Percentiles rank a stretch among this genome's conserved stretches.
phyloP scores from a whole-genome alignment of 78 protist genomes.

The Andalucia godoyi region DNA sequence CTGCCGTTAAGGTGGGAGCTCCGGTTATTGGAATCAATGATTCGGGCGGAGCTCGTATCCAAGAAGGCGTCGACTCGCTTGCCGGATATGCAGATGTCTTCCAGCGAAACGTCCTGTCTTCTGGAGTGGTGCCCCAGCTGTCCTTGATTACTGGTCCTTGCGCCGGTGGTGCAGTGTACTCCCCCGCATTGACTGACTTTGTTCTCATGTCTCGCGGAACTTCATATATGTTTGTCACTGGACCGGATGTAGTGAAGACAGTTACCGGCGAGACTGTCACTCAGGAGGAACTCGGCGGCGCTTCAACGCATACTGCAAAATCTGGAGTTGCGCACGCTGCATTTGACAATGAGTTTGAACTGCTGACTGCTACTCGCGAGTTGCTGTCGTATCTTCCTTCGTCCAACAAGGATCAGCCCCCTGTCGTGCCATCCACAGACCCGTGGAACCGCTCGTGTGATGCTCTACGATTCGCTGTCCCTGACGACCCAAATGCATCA shows the following conservation, averaged over 20 bases:
- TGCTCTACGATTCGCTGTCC: conserved; percentile 35
- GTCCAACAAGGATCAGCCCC: conserved; percentile 51
- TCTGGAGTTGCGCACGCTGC: conserved; percentile 84
- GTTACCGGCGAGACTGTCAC: conserved; percentile 75
- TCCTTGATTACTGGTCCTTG: conserved; percentile 95
- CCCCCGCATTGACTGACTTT: conserved; percentile 94
- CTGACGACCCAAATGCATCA: conserved; percentile 71
- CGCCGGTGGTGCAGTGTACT: conserved; percentile 75
- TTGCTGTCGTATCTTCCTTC: conserved; percentile 64
- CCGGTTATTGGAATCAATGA: conserved; percentile 97
- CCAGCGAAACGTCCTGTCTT: conserved; percentile 78
- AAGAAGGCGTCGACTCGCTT: conserved; percentile 93
- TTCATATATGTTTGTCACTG: conserved; percentile 91
- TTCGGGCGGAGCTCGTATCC: conserved; percentile 94
- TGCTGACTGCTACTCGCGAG: conserved; percentile 52
- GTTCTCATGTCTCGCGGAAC: conserved; percentile 84
- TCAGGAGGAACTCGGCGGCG: conserved; percentile 91
- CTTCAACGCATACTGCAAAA: conserved; percentile 64
- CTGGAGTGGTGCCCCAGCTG: conserved; percentile 93
- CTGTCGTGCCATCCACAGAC: conserved; percentile 49
- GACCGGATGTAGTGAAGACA: conserved; percentile 95
- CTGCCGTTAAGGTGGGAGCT: conserved; percentile 85
- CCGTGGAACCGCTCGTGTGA: conserved; percentile 16
- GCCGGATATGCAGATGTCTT: conserved; percentile 69
- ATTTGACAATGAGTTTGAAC: conserved; percentile 79